phyloP scores from a whole-genome alignment of 768 basidiomycete species.

The Phylloporus arenicola region DNA sequence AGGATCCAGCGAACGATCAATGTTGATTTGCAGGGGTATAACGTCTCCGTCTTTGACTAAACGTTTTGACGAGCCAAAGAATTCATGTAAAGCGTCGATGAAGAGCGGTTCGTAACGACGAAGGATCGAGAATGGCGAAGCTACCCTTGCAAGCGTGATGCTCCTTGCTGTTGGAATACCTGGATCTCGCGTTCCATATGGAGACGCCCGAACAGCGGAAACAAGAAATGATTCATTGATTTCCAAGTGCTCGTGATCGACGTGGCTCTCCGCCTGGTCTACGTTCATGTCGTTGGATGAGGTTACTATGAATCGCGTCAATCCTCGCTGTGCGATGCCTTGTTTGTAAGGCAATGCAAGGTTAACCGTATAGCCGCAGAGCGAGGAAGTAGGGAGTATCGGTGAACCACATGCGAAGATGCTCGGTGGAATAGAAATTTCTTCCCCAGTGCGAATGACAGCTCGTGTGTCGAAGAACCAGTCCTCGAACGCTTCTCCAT shows the following conservation, averaged over 20 bases:
- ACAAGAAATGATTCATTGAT: conserved; percentile 72
- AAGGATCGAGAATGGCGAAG: conserved; percentile 65
- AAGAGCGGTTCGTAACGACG: conserved; percentile 59
- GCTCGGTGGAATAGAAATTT: conserved; percentile 27
- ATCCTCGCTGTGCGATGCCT: conserved; percentile 46
- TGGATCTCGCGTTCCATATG: conserved; percentile 56
- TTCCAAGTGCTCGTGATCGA: conserved; percentile 46
- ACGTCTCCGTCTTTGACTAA: conserved; percentile 73
- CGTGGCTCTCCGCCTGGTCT: conserved; percentile 5
- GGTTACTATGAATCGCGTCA: conserved; percentile 52
- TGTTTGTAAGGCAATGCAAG: conserved; percentile 71
- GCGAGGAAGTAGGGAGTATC: conserved; percentile 7
- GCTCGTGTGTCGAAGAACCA: conserved; percentile 38
- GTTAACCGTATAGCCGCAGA: conserved; percentile 44
- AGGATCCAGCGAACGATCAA: conserved; percentile 35
- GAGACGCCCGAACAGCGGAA: conserved; percentile 48
- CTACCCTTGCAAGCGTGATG: conserved; percentile 75
- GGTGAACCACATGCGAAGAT: conserved; percentile 15
- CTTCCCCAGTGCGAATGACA: conserved; percentile 50
- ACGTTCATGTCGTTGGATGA: conserved; percentile 21
- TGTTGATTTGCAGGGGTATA: conserved; percentile 58
- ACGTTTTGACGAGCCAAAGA: conserved; percentile 51
- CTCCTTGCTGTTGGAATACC: conserved; percentile 62
- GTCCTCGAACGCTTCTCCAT: conserved; percentile 35
- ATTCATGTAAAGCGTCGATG: conserved; percentile 53